Evolutionary conservation across 306 rosid species (phyloP).

Genomic region (Lupinus albus): DNA sequence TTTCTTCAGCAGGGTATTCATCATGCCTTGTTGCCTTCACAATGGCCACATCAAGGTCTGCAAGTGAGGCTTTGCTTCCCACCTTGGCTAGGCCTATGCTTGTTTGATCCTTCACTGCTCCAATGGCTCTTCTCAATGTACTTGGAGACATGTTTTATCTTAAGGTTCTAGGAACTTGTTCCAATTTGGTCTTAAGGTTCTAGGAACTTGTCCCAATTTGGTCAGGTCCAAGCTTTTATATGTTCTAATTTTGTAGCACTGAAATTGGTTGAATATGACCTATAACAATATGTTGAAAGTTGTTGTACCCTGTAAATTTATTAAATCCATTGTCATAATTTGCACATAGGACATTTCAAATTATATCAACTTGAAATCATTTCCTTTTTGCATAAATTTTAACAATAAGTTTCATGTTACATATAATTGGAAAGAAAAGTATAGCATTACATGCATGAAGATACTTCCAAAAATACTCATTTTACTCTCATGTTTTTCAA

Average conservation of each 20-base stretch:
- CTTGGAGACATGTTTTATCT: conserved; percentile 53
- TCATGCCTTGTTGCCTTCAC: conserved; percentile 85
- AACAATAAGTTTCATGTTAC: conserved; percentile 2
- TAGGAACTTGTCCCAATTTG: not conserved
- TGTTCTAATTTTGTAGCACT: conserved; percentile 9
- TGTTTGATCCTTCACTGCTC: conserved; percentile 90
- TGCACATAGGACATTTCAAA: not conserved
- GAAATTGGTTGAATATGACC: conserved; percentile 3
- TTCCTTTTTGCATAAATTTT: not conserved
- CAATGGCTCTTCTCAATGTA: conserved; percentile 71
- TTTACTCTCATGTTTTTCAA: conserved; percentile 1
- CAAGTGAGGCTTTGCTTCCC: conserved; percentile 59
- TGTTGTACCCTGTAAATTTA: conserved; percentile 2
- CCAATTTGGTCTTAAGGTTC: not conserved
- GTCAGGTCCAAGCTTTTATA: not conserved
- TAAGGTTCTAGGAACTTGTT: not conserved
- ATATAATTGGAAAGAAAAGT: not conserved
- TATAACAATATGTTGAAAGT: not conserved
- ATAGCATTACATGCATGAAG: conserved; percentile 14
- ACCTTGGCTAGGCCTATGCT: conserved; percentile 91
- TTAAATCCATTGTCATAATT: not conserved
- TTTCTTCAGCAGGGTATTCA: conserved; percentile 76
- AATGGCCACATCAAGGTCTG: conserved; percentile 81
- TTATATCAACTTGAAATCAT: not conserved
- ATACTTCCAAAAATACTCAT: not conserved